Evolutionary conservation across 495 filamentous ascomycete genomes (phyloP), one percentile per base, ranked within the genome.

Genomic region (Terfezia boudieri): DNA sequence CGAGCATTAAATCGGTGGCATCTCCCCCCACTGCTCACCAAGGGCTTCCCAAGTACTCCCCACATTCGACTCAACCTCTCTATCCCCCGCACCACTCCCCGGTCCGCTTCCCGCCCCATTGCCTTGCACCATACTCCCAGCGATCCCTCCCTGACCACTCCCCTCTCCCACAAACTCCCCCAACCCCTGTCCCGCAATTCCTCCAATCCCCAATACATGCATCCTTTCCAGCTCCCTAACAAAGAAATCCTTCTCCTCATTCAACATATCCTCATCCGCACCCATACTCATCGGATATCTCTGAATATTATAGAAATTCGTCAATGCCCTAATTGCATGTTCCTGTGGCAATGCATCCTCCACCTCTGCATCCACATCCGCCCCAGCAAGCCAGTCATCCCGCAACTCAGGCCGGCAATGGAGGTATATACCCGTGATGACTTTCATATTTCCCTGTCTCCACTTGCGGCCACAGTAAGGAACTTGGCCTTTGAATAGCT

Each of bases 391-490:
- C 92, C 92, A 98, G 63, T 95, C 92, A 59, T 98, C 90, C 2
- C 92, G 74, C 20, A 98, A 74, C 65, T 95, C 87, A 0, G 89
- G 89, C 2, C 84, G 74, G 65, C 87, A 93, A 68, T 94, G 84
- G 36, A 98, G 71, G 61, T 94, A 98, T 2, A 96, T 83, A 17
- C 86, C 88, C 0, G 90, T 98, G 65, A 98, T 98, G 59, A 96
- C 88, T 52, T 88, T 82, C 90, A 98, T 98, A 66, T 98, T 95
- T 54, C 79, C 78, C 71, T 98, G 90, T 16, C 90, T 79, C 90
- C 90, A 98, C 69, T 98, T 98, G 12, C 90, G 80, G 17, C 90
- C 89, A 67, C 90, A 96, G 70, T 92, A 98, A 12, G 90, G 90
- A 1, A 96, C 90, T 64, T 96, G 92, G 55, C 83, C 86, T 67